Evolutionary conservation across 2,329 filamentous ascomycete genomes (phyloP), one percentile per base, ranked within the genome.

Genomic region (Knufia fluminis): DNA sequence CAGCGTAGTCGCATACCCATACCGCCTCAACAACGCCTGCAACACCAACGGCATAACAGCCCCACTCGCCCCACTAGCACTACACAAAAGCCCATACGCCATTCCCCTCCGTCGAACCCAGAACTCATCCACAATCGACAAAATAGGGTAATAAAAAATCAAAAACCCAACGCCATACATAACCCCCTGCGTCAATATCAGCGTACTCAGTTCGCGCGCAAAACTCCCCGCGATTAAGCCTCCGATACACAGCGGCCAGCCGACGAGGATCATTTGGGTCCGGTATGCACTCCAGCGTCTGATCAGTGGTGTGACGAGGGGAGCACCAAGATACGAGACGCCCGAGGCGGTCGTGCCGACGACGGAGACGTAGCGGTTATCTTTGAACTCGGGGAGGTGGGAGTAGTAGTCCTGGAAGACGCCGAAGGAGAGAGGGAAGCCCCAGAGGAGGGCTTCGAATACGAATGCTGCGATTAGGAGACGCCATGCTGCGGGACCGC

Each of bases 21-120:
- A 71, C 1, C 49, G 59, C 14, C 63, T 57, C 3, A 75, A 56
- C 3, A 74, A 57, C 54, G 65, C 67, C 54, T 72, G 64, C 7
- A 75, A 57, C 7, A 69, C 57, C 3, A 75, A 49, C 0, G 72
- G 73, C 39, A 75, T 63, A 8, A 71, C 62, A 3, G 69, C 66
- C 2, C 73, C 73, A 1, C 69, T 69, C 3, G 70, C 56, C 1
- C 73, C 74, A 19, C 12, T 24, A 19, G 57, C 51, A n/a, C 31
- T 40, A 50, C 54, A 59, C 24, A 59, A 32, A 10, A 59, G 14
- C 0, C 57, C 55, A 31, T 57, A 59, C 8, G 57, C 57, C 54
- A 59, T 56, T 2, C 71, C 71, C 44, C 65, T 62, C 16, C 67
- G 60, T 2, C 52, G 51, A 17, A 70, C 58, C 62, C 62, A 70